Evolutionary conservation across 2,329 filamentous ascomycete species (phyloP), one percentile per base, ranked within the genome.

Genomic region (Cordyceps militaris): DNA sequence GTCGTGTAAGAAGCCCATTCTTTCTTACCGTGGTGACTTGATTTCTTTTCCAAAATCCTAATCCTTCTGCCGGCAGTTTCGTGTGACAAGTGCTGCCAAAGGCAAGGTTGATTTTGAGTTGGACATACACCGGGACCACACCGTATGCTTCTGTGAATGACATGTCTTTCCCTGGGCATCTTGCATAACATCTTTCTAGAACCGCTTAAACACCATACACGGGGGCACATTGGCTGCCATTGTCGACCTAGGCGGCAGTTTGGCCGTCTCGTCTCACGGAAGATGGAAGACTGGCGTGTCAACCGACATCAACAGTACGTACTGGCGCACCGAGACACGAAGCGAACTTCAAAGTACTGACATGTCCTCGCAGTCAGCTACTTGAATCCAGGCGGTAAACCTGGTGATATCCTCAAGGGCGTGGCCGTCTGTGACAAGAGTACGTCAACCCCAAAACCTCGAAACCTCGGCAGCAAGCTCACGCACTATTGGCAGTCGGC

Each of bases 141-240:
- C 88, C 1, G 88, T 90, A 67, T 60, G 2, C 7, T n/a, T 16
- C 34, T 11, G 3, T 30, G 6, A 11, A n/a, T 4, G 8, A 13
- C 14, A 34, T 4, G 30, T 10, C 14, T 19, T 14, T 10, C 11
- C 24, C 7, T 4, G 1, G 8, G 16, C 5, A 8, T 26, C 3
- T 40, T 19, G 11, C 32, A 8, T 54, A 4, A 54, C 51, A 36
- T 1, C 21, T 23, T 21, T 0, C 0, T 23, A 91, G 87, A 93
- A 93, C 67, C 85, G 89, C 1, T 76, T 93, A 0, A 81, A 84
- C 55, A 91, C 87, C 36, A 79, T 92, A 28, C 89, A 93, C 65
- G 89, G 89, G 19, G 89, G 89, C 4, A 89, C 88, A 0, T 85
- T 93, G 28, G 89, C 89, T 3, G 88, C 85, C 67, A 85, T 92